Evolutionary conservation across 2,329 filamentous ascomycete genomes (phyloP).

Genomic region (Exophiala mesophila): DNA sequence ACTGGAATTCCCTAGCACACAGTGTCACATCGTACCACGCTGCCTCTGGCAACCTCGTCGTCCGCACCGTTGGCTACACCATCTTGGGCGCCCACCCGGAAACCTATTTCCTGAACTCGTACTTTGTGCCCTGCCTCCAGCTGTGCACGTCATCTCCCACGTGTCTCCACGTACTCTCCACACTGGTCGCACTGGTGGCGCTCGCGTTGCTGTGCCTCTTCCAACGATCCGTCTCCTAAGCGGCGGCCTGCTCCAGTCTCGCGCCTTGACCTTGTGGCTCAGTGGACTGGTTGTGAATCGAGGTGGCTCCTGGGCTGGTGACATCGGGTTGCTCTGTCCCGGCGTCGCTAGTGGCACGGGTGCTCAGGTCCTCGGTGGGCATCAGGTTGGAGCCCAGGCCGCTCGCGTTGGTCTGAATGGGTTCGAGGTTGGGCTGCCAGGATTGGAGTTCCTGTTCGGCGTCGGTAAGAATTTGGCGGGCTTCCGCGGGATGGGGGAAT

Average conservation of each 20-base stretch:
- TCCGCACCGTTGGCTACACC: no score
- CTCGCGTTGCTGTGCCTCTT: constrained; percentile 8
- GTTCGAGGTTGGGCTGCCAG: constrained; percentile 59
- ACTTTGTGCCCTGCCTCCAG: not conserved
- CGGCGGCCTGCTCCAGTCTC: constrained; percentile 23
- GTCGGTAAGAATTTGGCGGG: constrained; percentile 82
- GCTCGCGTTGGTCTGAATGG: constrained; percentile 47
- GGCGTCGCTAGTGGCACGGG: constrained; percentile 17
- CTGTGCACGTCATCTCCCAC: not conserved
- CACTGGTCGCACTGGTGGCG: not conserved
- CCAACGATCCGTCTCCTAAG: constrained; percentile 22
- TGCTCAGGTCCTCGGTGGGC: constrained; percentile 27
- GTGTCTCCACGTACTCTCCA: constrained; percentile 2
- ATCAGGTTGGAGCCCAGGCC: constrained; percentile 42
- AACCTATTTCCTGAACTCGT: not conserved
- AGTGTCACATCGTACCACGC: no score
- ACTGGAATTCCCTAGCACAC: no score
- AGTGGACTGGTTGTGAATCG: constrained; percentile 6
- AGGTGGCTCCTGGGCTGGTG: constrained; percentile 5
- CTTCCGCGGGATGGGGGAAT: constrained; percentile 63
- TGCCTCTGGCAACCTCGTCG: no score
- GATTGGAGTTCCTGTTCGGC: constrained; percentile 80
- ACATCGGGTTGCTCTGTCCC: constrained; percentile 8
- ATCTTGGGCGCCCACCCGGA: not conserved
- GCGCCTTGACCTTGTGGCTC: constrained; percentile 21